These are phyloP conservation scores for Pleurotus sapidus DNA, from an alignment of 768 basidiomycete species.

Conservation along the genomic window DNA sequence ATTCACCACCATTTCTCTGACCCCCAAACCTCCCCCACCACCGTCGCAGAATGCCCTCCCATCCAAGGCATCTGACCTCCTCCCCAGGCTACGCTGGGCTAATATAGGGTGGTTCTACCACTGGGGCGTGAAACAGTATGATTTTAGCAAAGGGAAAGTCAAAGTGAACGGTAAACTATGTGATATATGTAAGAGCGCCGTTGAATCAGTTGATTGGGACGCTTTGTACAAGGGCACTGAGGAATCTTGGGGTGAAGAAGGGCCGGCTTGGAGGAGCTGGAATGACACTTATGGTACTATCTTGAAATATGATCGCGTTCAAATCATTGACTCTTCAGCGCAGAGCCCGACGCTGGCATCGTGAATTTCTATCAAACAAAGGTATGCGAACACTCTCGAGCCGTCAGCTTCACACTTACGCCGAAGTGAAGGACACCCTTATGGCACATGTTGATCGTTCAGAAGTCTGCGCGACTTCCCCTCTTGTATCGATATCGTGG, in stretches of 20 bases:
- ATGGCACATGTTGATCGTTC: slow-evolving; percentile 99
- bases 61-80: slow-evolving; percentile 47
- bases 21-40: slow-evolving; percentile 57
- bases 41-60: slow-evolving; percentile 64
- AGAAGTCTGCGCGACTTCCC: slow-evolving; percentile 89
- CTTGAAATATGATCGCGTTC: slow-evolving; percentile 1
- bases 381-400: slow-evolving; percentile 22
- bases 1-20: slow-evolving; percentile 46
- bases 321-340: not conserved
- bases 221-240: slow-evolving; percentile 47
- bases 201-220: slow-evolving; percentile 67
- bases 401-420: not conserved
- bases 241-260: slow-evolving; percentile 49
- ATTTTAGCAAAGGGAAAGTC: slow-evolving; percentile 71
- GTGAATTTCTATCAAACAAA: slow-evolving; percentile 93
- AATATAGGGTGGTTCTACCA: slow-evolving; percentile 97
- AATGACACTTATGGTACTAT: slow-evolving; percentile 70
- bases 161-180: slow-evolving; percentile 56
- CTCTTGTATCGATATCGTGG: slow-evolving; percentile 92
- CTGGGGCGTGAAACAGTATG: slow-evolving; percentile 96
- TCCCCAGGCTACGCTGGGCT: slow-evolving; percentile 87
- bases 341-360: slow-evolving; percentile 95
- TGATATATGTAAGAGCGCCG: slow-evolving; percentile 59
- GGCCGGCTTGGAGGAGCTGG: slow-evolving; percentile 74
- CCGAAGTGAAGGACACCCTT: slow-evolving; percentile 69